phyloP scores from a whole-genome alignment of 345 rosid genomes.

The Salix suchowensis region DNA sequence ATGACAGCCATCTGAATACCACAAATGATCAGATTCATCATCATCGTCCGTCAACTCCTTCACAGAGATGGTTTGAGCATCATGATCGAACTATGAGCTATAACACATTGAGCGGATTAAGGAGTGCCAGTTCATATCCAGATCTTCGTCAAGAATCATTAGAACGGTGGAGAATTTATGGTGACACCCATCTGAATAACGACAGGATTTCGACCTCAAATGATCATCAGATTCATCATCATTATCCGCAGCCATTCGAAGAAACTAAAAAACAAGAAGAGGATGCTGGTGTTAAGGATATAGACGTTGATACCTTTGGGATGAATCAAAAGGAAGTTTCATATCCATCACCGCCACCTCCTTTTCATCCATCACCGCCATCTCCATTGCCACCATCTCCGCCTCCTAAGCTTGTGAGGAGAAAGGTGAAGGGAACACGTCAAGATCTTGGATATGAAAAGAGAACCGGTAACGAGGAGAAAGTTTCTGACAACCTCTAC shows the following conservation, averaged over 20 bases:
- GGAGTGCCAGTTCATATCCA: conserved; percentile 72
- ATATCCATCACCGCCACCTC: conserved; percentile 1
- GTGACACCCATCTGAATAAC: conserved; percentile 52
- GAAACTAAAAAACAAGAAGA: conserved; percentile 10
- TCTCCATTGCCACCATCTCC: conserved; percentile 17
- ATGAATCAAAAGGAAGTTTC: conserved; percentile 4
- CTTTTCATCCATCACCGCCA: conserved; percentile 1
- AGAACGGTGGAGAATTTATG: conserved; percentile 62
- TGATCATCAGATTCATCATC: conserved; percentile 16
- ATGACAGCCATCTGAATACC: conserved; percentile 43
- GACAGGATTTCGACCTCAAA: conserved; percentile 8
- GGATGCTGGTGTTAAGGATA: conserved; percentile 7
- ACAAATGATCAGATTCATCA: too few relatives aligned
- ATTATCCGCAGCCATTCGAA: conserved; percentile 6
- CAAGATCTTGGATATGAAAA: conserved; percentile 18
- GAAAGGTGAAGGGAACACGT: conserved; percentile 31
- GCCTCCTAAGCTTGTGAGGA: conserved; percentile 18
- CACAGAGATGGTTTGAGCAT: conserved; percentile 33
- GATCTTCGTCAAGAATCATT: conserved; percentile 60
- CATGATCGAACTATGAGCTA: conserved; percentile 35
- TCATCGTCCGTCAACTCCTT: conserved; percentile 25
- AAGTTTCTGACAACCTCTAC: conserved; percentile 10
- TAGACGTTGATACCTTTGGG: conserved; percentile 18
- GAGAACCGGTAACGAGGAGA: conserved; percentile 12
- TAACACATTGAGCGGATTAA: conserved; percentile 35